phyloP scores from a whole-genome alignment of 225 moss, liverwort and hornwort species.

The Antitrichia curtipendula region DNA sequence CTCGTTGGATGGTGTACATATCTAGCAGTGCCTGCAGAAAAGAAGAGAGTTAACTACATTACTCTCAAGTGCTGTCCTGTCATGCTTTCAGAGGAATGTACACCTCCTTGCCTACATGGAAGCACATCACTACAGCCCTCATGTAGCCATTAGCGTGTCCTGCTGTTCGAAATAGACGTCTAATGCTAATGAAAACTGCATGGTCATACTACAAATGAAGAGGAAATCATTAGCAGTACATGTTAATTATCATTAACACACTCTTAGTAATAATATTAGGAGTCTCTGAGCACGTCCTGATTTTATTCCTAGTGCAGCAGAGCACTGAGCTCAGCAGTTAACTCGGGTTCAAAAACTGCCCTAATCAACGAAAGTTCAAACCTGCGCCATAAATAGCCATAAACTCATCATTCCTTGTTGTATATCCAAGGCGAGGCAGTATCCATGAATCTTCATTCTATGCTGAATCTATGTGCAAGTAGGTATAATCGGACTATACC shows the following conservation, averaged over 20 bases:
- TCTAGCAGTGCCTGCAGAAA: conserved; percentile 71
- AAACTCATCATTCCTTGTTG: neutral
- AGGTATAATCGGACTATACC: neutral
- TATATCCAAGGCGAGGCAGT: neutral
- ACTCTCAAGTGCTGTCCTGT: neutral
- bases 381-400: neutral
- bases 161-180: neutral
- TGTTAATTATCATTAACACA: neutral
- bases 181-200: neutral
- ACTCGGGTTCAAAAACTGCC: neutral
- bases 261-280: neutral
- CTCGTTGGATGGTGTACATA: conserved; percentile 87
- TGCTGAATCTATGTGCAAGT: neutral
- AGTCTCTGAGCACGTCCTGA: neutral
- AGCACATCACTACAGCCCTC: neutral
- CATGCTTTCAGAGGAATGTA: neutral
- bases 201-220: neutral
- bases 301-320: neutral
- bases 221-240: neutral
- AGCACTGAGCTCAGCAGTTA: neutral
- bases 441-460: neutral
- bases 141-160: neutral
- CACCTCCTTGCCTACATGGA: neutral
- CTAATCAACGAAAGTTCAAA: neutral
- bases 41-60: neutral